phyloP scores from a whole-genome alignment of 192 early-diverging fungal species.

The Nowakowskiella sp. region DNA sequence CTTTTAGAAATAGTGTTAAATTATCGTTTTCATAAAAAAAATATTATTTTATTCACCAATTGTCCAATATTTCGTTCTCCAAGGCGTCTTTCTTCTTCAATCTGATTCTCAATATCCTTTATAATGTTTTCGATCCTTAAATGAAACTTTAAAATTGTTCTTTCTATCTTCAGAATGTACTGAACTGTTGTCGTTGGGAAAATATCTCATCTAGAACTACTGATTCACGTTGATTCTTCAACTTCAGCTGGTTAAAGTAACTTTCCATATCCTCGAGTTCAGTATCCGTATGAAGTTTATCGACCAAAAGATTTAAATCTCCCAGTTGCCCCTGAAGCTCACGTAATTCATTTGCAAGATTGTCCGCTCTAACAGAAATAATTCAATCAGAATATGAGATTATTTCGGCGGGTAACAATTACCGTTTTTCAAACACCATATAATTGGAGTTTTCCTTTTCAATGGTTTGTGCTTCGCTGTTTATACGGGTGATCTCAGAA shows the following conservation, averaged over 20 bases:
- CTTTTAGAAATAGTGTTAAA: slow-evolving; percentile 8
- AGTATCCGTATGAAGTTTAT: slow-evolving; percentile 49
- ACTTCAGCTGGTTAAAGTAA: slow-evolving; percentile 33
- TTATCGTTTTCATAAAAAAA: neutral
- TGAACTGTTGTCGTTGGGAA: slow-evolving; percentile 40
- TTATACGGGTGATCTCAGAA: slow-evolving; percentile 35
- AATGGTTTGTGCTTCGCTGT: slow-evolving; percentile 34
- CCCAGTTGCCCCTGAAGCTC: slow-evolving; percentile 50
- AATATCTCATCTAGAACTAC: slow-evolving; percentile 42
- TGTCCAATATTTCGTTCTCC: slow-evolving; percentile 40
- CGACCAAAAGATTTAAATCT: slow-evolving; percentile 46
- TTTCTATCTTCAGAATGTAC: slow-evolving; percentile 10
- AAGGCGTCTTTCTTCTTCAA: slow-evolving; percentile 33
- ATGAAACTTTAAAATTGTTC: slow-evolving; percentile 4
- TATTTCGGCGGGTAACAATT: neutral
- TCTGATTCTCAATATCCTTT: slow-evolving; percentile 39
- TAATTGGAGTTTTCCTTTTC: slow-evolving; percentile 43
- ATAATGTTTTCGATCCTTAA: slow-evolving; percentile 34
- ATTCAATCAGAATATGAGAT: neutral
- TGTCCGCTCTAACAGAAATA: slow-evolving; percentile 46
- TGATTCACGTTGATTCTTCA: slow-evolving; percentile 37
- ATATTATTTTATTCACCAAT: slow-evolving; percentile 15
- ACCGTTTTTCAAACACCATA: slow-evolving; percentile 46
- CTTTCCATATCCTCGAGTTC: slow-evolving; percentile 51
- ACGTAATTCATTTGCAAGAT: slow-evolving; percentile 37